phyloP scores from a whole-genome alignment of 768 basidiomycete genomes.

The Leucosporidium scottii region DNA sequence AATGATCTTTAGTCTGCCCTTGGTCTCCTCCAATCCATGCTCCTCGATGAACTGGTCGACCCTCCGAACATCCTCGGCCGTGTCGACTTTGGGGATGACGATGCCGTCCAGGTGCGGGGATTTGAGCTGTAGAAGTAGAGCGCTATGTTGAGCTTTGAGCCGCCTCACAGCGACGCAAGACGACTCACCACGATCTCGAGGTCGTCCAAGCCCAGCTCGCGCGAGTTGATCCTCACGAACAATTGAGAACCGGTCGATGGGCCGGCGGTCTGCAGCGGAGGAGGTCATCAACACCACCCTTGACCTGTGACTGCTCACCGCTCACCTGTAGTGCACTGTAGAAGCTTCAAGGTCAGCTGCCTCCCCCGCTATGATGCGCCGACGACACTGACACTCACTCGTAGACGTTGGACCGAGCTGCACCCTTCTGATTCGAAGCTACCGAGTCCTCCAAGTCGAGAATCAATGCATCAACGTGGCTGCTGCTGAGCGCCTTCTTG shows the following conservation, averaged over 20 bases:
- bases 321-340: too few species aligned
- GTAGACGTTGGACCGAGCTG: conserved; percentile 40
- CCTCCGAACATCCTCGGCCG: conserved; percentile 56
- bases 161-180: too few species aligned
- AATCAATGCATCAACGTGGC: conserved; percentile 64
- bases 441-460: conserved; percentile 89
- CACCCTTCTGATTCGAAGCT: conserved; percentile 54
- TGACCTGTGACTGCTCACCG: too few species aligned
- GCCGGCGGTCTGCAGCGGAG: background rate
- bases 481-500: conserved; percentile 57
- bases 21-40: conserved; percentile 33
- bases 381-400: conserved; percentile 8
- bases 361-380: too few species aligned
- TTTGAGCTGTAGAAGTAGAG: conserved; percentile 44
- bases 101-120: conserved; percentile 54
- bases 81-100: conserved; percentile 80
- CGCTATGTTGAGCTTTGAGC: too few species aligned
- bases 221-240: conserved; percentile 41
- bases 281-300: too few species aligned
- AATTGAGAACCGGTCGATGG: background rate
- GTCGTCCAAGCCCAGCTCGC: conserved; percentile 39
- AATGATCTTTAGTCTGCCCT: conserved; percentile 52
- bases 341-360: too few species aligned
- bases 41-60: conserved; percentile 52
- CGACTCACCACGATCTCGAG: conserved; percentile 36